Base-by-base conservation (phyloP, 306 rosid genomes). In the Cicer judaicum region DNA sequence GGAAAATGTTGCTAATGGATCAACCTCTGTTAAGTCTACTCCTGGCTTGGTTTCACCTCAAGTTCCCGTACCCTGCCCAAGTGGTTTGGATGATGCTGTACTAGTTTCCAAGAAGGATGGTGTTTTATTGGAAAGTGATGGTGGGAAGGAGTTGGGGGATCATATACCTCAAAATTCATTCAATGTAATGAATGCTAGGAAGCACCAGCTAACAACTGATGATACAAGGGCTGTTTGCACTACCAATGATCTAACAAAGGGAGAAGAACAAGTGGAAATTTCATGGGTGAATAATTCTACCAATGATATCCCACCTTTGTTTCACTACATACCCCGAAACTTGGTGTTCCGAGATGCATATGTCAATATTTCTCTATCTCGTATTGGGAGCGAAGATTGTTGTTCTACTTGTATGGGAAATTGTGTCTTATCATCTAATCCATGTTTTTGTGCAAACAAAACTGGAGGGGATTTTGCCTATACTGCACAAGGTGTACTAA, bases 351-450 rank as follows among this genome's bases (percentile, higher is more conserved):
- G 65, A 68, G 86, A 87, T 54, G 99, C 97, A 11, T 69, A 69
- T 80, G 81, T 89, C 46, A 84, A 79, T 53, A 16, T 88, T 72
- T 44, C 88, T 73, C 91, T 94, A 38, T 87, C 96, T 69, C 65
- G 68, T 61, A 94, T 92, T 46, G 91, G 87, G 59, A 84, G 80
- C 10, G 76, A 80, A 57, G 88, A 83, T 86, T 88, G 90, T 71
- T 94, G 99, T 86, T 79, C 87, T 50, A 71, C 90, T 67, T 94
- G 99, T 80, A 84, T 86, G 64, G 97, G 96, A 59, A 88, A 92
- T 75, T 94, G 99, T 80, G 52, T 94, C 50, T 78, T 79, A 52
- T 85, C 84, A 0, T 63, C 89, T 21, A 65, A 65, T 46, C 77
- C 90, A 19, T 94, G 99, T 82, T 75, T 38, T 69, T 94, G 99